Evolutionary conservation across 1,284 basidiomycete genomes (phyloP).

Genomic region (Puccinia novopanici): DNA sequence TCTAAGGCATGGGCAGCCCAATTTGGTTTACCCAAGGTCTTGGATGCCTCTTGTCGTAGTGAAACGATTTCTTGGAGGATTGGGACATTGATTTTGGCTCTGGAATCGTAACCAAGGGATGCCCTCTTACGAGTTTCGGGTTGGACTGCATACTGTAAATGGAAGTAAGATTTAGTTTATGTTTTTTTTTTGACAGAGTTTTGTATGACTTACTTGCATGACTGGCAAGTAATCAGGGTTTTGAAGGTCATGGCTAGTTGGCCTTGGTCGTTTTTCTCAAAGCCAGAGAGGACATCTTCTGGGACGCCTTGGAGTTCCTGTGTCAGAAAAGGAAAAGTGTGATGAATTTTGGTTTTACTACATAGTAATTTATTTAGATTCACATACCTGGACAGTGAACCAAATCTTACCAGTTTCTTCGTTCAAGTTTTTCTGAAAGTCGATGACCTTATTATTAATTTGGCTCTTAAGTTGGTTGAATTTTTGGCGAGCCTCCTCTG

Average conservation of each 20-base stretch:
- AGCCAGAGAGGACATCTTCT: slow-evolving; percentile 73
- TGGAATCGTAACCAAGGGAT: slow-evolving; percentile 69
- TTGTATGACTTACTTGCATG: slow-evolving; percentile 59
- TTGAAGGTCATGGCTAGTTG: slow-evolving; percentile 66
- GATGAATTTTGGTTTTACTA: not conserved
- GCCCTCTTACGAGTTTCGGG: slow-evolving; percentile 70
- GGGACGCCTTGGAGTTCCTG: slow-evolving; percentile 77
- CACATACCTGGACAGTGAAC: slow-evolving; percentile 61
- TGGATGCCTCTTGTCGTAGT: slow-evolving; percentile 70
- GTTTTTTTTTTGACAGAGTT: not conserved
- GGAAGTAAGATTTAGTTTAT: not conserved
- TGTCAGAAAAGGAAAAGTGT: not conserved
- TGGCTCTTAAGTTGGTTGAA: slow-evolving; percentile 64
- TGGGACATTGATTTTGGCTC: slow-evolving; percentile 70
- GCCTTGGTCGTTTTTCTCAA: slow-evolving; percentile 62
- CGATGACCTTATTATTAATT: slow-evolving; percentile 70
- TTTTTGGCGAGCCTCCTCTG: slow-evolving; percentile 67
- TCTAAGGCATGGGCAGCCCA: slow-evolving; percentile 81
- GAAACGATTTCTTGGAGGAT: slow-evolving; percentile 69
- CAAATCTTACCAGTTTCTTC: slow-evolving; percentile 67
- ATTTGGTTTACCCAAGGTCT: slow-evolving; percentile 71
- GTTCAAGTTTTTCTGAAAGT: slow-evolving; percentile 80
- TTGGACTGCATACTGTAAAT: slow-evolving; percentile 68
- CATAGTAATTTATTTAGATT: not conserved
- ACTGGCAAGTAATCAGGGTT: slow-evolving; percentile 76